Conservation (phyloP, 306 rosid species). For the Trifolium repens region DNA sequence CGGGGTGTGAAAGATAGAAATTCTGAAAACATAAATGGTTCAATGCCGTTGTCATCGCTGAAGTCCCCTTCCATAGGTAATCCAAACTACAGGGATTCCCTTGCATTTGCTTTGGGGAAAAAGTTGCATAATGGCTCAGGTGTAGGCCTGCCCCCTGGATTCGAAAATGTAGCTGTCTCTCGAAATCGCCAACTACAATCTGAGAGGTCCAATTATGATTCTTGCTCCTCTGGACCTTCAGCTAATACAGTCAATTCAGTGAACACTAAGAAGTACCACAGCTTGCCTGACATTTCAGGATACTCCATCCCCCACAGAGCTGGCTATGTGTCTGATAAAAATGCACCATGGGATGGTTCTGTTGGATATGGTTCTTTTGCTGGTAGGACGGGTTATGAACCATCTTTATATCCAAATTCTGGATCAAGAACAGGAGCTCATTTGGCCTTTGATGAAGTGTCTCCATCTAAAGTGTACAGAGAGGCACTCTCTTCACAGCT, state of each 20-base stretch:
- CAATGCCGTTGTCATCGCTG: slow-evolving; percentile 50
- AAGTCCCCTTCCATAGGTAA: slow-evolving; percentile 58
- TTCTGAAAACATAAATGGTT: slow-evolving; percentile 59
- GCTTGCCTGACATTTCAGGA: slow-evolving; percentile 82
- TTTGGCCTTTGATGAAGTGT: slow-evolving; percentile 75
- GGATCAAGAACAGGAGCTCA: slow-evolving; percentile 62
- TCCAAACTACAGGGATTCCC: slow-evolving; percentile 62
- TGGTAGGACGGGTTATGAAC: slow-evolving; percentile 50
- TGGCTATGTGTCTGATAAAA: slow-evolving; percentile 55
- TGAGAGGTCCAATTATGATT: slow-evolving; percentile 63
- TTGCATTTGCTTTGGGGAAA: slow-evolving; percentile 67
- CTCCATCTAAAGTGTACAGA: slow-evolving; percentile 64
- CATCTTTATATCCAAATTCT: slow-evolving; percentile 50
- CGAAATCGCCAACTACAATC: slow-evolving; percentile 63
- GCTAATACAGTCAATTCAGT: slow-evolving; percentile 56
- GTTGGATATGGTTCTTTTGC: slow-evolving; percentile 61
- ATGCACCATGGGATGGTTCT: slow-evolving; percentile 58
- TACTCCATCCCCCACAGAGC: slow-evolving; percentile 57
- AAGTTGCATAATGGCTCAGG: slow-evolving; percentile 71
- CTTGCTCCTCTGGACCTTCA: slow-evolving; percentile 50
- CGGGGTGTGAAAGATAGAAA: slow-evolving; percentile 56
- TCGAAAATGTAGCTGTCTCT: slow-evolving; percentile 55
- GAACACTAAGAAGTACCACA: slow-evolving; percentile 83
- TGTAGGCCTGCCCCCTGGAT: slow-evolving; percentile 62
- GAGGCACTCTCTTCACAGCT: slow-evolving; percentile 61